Evolutionary conservation across 2,329 filamentous ascomycete genomes (phyloP).

Genomic region (Trichoderma atrobrunneum): DNA sequence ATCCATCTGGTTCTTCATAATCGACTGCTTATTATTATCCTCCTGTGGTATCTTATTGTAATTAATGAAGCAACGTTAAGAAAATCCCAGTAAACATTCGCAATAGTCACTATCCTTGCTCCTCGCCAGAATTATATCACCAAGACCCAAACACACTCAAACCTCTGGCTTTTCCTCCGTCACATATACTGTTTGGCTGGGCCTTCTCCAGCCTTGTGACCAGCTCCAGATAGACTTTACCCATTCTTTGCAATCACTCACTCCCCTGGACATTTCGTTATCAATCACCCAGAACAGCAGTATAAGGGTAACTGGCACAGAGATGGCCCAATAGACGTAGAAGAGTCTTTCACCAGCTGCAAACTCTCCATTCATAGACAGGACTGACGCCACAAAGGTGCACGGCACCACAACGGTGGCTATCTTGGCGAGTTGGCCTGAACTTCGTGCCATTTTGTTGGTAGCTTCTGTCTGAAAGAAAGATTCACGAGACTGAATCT

Average conservation of each 20-base stretch:
- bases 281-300: not conserved
- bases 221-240: not conserved
- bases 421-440: not conserved
- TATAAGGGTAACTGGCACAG: not conserved
- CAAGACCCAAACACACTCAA: not conserved
- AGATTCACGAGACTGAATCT: not conserved
- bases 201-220: not conserved
- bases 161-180: not conserved
- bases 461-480: not conserved
- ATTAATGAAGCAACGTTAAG: not conserved
- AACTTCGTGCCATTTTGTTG: not conserved
- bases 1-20: accelerated
- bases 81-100: not conserved
- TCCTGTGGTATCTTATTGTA: not conserved
- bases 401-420: not conserved
- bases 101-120: not conserved
- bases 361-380: not conserved
- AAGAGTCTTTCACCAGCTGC: not conserved
- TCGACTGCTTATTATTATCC: accelerated
- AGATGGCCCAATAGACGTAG: not conserved
- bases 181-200: not conserved
- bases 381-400: not conserved
- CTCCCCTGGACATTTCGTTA: not conserved
- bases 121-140: not conserved
- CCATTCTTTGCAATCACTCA: not conserved